Evolutionary conservation across 768 basidiomycete genomes (phyloP).

Genomic region (Kockovaella imperatae): DNA sequence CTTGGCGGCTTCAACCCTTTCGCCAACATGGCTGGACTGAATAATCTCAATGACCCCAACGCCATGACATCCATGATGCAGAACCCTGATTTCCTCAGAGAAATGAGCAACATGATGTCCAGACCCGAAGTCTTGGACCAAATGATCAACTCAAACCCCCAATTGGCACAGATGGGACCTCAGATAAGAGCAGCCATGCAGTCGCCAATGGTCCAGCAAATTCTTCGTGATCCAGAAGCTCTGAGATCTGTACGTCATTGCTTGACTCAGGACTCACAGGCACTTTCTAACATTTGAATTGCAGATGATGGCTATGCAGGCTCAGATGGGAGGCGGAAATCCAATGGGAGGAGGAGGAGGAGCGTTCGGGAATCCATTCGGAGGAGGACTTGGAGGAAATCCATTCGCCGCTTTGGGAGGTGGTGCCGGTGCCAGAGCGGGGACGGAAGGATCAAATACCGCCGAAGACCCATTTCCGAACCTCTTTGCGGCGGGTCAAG

Average conservation of each 20-base stretch:
- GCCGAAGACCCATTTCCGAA: conserved; percentile 37
- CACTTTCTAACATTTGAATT: not conserved
- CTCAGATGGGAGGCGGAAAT: conserved; percentile 27
- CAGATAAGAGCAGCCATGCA: conserved; percentile 68
- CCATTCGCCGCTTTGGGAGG: conserved; percentile 5
- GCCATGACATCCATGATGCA: conserved; percentile 84
- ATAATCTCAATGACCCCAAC: conserved; percentile 84
- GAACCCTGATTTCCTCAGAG: conserved; percentile 61
- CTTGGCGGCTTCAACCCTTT: conserved; percentile 70
- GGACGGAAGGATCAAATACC: conserved; percentile 3
- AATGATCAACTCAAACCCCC: conserved; percentile 67
- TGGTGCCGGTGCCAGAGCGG: conserved; percentile 7
- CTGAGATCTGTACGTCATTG: conserved; percentile 23
- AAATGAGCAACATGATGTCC: conserved; percentile 78
- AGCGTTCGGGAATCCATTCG: conserved; percentile 4
- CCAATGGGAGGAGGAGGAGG: conserved; percentile 13
- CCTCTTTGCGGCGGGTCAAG: conserved; percentile 21
- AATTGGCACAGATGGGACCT: conserved; percentile 65
- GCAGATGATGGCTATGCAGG: conserved; percentile 43
- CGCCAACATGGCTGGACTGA: conserved; percentile 65
- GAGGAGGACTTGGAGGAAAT: conserved; percentile 7
- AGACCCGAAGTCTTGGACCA: conserved; percentile 84
- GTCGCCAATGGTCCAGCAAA: conserved; percentile 61
- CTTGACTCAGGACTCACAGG: not conserved
- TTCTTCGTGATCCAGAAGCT: conserved; percentile 48